Evolutionary conservation across 257 asterid genomes (phyloP).

Genomic region (Rauvolfia tetraphylla): DNA sequence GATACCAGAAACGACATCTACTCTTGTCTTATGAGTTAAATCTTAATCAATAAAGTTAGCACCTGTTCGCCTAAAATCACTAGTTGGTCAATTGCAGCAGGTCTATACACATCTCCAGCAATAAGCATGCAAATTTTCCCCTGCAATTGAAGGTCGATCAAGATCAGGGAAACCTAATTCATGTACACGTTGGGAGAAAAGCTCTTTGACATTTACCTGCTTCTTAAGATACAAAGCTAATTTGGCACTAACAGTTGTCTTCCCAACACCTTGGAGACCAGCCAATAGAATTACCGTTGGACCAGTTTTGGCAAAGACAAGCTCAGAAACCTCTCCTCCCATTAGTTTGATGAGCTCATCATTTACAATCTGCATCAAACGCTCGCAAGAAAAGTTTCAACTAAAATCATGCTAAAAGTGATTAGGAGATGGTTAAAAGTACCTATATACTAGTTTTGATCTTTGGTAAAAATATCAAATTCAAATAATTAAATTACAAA

Average conservation of each 20-base stretch:
- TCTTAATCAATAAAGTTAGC: neutral
- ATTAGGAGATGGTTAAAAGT: neutral
- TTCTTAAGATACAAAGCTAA: conserved; percentile 90
- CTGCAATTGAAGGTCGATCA: conserved; percentile 39
- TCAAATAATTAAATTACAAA: neutral
- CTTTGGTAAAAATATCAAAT: neutral
- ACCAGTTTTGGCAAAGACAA: conserved; percentile 62
- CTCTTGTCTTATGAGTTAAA: neutral
- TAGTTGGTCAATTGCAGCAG: conserved; percentile 98
- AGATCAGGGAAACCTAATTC: conserved; percentile 18
- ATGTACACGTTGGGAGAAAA: conserved; percentile 13
- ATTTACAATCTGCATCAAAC: conserved; percentile 54
- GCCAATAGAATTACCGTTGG: conserved; percentile 93
- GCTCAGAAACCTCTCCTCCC: conserved; percentile 98
- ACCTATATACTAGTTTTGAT: neutral
- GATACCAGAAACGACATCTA: neutral
- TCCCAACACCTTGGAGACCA: conserved; percentile 99
- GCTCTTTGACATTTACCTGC: conserved; percentile 50
- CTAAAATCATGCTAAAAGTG: neutral
- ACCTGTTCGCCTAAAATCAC: conserved; percentile 75
- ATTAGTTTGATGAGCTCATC: conserved; percentile 88
- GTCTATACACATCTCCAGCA: conserved; percentile 97
- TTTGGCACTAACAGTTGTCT: conserved; percentile 97
- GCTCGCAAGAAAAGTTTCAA: neutral
- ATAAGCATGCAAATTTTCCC: conserved; percentile 97